Evolutionary conservation across 176 grass and related monocot genomes (phyloP).

Genomic region (Luzula sylvatica): DNA sequence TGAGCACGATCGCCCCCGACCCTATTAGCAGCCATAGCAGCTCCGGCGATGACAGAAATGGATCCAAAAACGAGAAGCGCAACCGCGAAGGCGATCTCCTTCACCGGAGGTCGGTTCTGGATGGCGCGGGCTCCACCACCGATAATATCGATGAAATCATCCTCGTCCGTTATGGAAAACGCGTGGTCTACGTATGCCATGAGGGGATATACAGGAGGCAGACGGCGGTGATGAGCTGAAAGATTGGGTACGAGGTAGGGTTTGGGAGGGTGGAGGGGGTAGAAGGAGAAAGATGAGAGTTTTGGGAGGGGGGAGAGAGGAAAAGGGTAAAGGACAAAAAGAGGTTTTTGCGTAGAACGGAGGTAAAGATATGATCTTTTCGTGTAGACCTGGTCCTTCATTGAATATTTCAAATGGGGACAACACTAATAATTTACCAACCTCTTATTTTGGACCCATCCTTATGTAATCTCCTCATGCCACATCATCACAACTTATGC

Average conservation of each 20-base stretch:
- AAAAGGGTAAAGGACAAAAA: conserved; percentile 12
- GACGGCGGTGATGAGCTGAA: not conserved
- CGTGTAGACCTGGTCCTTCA: no score
- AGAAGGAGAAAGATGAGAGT: conserved; percentile 25
- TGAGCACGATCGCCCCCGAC: conserved; percentile 87
- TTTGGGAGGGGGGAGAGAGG: conserved; percentile 32
- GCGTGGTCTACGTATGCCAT: conserved; percentile 99
- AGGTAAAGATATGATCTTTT: not conserved
- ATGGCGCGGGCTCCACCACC: conserved; percentile 40
- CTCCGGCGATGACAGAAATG: conserved; percentile 42
- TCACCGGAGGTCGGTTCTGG: conserved; percentile 53
- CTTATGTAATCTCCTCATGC: no score
- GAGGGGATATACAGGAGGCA: not conserved
- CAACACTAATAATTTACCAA: no score
- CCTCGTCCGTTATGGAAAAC: conserved; percentile 94
- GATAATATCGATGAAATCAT: conserved; percentile 61
- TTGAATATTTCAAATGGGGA: no score
- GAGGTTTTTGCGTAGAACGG: not conserved
- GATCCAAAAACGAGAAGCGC: conserved; percentile 85
- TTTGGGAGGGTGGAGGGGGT: conserved; percentile 8
- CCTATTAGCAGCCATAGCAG: conserved; percentile 61
- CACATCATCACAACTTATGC: no score
- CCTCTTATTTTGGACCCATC: no score
- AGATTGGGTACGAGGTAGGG: conserved; percentile 17
- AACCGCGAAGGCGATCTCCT: conserved; percentile 95